Evolutionary conservation across 257 asterid species (phyloP).

Genomic region (Linaria vulgaris): DNA sequence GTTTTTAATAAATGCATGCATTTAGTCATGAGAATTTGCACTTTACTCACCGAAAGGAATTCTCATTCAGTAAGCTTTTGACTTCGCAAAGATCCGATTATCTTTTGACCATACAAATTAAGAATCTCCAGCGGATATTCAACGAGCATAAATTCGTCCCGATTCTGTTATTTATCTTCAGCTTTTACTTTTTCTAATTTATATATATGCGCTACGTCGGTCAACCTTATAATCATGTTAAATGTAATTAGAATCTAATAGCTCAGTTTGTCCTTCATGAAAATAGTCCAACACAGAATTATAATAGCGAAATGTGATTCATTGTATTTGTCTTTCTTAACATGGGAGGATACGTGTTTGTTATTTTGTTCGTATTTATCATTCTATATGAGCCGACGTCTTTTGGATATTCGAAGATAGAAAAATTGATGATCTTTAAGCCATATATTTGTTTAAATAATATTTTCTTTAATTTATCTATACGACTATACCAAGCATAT

Average conservation of each 20-base stretch:
- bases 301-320: background rate
- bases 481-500: background rate
- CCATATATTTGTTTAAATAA: background rate
- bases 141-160: background rate
- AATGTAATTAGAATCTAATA: too few species aligned
- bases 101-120: conserved; percentile 20
- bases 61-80: conserved; percentile 24
- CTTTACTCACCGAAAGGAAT: conserved; percentile 37
- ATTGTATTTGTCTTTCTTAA: background rate
- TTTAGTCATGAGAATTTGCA: conserved; percentile 12
- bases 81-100: conserved; percentile 19
- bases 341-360: background rate
- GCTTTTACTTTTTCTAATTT: background rate
- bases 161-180: background rate
- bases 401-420: background rate
- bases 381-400: conserved; percentile 12
- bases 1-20: too few species aligned
- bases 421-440: background rate
- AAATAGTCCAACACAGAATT: too few species aligned
- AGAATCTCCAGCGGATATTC: conserved; percentile 14
- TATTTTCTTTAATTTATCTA: background rate
- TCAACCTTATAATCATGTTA: background rate
- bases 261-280: too few species aligned
- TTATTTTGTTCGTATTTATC: background rate
- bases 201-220: background rate